Evolutionary conservation across 805 yeast genomes (phyloP), one percentile per base, ranked within the genome.

Genomic region (Hanseniaspora pseudoguilliermondii): DNA sequence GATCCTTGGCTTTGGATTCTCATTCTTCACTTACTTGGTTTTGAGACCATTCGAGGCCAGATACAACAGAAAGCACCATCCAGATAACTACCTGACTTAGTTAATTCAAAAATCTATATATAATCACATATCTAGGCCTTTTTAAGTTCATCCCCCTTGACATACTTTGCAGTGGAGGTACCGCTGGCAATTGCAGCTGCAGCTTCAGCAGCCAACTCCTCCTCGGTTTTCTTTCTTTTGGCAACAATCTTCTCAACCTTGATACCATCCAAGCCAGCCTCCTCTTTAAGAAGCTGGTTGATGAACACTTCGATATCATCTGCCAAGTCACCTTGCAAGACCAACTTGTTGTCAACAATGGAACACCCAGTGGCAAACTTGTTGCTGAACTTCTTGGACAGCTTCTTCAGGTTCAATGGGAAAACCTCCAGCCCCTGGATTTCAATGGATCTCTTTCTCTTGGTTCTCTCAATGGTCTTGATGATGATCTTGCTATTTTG

Each of bases 301-400:
- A 90, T 79, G 62, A 84, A 85, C 6, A 73, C 84, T 66, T 86
- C 95, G 32, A 89, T 93, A 64, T 84, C 95, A 61, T 89, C 96
- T 57, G 89, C 84, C 46, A 90, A 93, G 69, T 91, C 97, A 64
- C 97, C 97, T 72, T 90, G 97, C 58, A 90, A 84, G 57, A 87
- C 79, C 57, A 90, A 80, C 67, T 85, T 86, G 71, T 90, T 90
- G 61, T 90, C 97, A 3, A 82, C 89, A 15, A 90, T 95, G 23
- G 93, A 82, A 32, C 96, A 91, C 52, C 97, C 97, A 9, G 97
- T 90, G 15, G 97, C 97, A 66, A 91, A 90, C 69, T 86, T 88
- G 38, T 93, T 83, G 0, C 97, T 93, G 70, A 91, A 90, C 0
- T 89, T 82, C 75, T 91, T 91, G 47, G 96, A 86, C 61, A 88